These are phyloP conservation scores for Manihot esculenta DNA, from an alignment of 441 rosid species.

Conservation along the genomic window DNA sequence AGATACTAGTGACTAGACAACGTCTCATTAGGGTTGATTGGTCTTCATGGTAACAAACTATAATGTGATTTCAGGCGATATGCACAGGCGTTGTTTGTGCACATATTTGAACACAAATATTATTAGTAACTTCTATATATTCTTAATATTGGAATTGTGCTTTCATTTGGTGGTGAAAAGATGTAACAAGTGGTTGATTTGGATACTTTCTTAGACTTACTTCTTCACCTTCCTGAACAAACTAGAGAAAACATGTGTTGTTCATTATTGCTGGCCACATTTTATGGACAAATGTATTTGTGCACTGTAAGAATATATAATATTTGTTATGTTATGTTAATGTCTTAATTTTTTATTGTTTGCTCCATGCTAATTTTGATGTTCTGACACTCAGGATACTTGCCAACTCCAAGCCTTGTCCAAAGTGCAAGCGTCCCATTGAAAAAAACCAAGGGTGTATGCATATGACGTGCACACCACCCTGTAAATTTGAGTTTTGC, in stretches of 20 bases:
- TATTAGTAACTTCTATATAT: not conserved
- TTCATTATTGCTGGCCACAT: too few species aligned
- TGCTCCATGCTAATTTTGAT: too few species aligned
- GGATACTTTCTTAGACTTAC: not conserved
- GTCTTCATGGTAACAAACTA: not conserved
- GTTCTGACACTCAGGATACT: conserved; percentile 60
- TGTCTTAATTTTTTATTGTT: not conserved
- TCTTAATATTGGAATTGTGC: not conserved
- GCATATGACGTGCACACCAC: conserved; percentile 97
- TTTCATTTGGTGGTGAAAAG: not conserved
- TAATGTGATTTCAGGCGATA: not conserved
- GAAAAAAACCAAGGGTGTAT: conserved; percentile 99
- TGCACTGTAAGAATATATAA: not conserved
- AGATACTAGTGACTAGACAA: too few species aligned
- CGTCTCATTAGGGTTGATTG: not conserved
- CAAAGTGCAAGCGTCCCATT: conserved; percentile 97
- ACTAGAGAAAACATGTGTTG: too few species aligned
- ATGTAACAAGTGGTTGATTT: not conserved
- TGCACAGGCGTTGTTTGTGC: too few species aligned
- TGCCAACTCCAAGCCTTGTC: conserved; percentile 98
- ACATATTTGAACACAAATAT: too few species aligned
- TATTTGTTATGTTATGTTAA: too few species aligned
- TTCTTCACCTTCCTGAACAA: too few species aligned
- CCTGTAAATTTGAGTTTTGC: conserved; percentile 99
- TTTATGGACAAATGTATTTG: too few species aligned